Evolutionary conservation across 495 filamentous ascomycete species (phyloP), one percentile per base, ranked within the genome.

Genomic region (Pyronema omphalodes): DNA sequence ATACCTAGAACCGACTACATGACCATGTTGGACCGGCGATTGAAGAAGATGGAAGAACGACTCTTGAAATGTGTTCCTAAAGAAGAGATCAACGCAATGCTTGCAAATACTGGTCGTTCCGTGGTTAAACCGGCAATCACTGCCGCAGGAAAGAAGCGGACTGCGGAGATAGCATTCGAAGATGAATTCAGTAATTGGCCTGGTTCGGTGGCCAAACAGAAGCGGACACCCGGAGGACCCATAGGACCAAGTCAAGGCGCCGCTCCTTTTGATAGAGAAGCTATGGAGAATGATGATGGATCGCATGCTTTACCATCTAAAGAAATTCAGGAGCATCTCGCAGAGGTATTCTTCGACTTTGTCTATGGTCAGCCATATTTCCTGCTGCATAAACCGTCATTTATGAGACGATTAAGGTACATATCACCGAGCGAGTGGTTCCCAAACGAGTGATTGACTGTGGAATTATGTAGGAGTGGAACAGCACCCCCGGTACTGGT

Each of bases 1-100:
- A 87, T 88, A n/a, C 89, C 91, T 37, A 76, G 91, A 54, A 94
- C 89, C 12, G 91, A 96, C 67, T 98, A 96, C 67, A 98, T 96
- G 91, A 89, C 89, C 12, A 98, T 94, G 89, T 68, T 96, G 58
- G 91, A 98, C 67, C 93, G 93, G 67, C 73, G 89, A 53, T 66
- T 91, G 54, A 89, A 86, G 70, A 71, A 88, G 51, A 98, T 98
- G 91, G 91, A 98, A 68, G 91, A 98, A 61, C 80, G 89, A 41
- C 88, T 98, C 43, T 93, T 95, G 71, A 95, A 94, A 67, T 82
- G 88, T 52, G 82, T 98, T 14, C 91, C 91, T 6, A 93, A 88
- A 61, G 78, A 86, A 35, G 86, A 91, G 59, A 65, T 72, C 34
- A 69, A 71, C 46, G 72, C 76, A 55, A 74, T 80, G 55, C 57